Base-by-base conservation (phyloP, 2,329 filamentous ascomycete species). In the Penicillium hesseltinei region DNA sequence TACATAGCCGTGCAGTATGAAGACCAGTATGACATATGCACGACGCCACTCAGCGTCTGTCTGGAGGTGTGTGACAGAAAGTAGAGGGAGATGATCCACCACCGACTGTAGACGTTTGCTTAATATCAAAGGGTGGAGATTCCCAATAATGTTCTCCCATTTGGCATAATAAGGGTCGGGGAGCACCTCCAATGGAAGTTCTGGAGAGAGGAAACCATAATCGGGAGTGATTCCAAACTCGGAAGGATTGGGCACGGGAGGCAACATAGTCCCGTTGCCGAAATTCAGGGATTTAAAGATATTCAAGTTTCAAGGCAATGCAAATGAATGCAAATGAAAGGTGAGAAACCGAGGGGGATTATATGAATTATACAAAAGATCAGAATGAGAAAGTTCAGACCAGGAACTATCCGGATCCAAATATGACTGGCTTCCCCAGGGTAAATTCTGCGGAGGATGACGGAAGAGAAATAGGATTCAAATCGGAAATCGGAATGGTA, bases 151-250 rank as follows among this genome's bases (percentile, higher is more conserved):
- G 45, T 88, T 85, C 77, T 99, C 94, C 94, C 94, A 99, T 71
- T 91, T 91, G 74, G 90, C 88, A 77, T 97, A 99, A 80, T 97
- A 97, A 3, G 89, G 84, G 70, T 97, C 90, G 10, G 92, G 89
- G 15, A 99, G 85, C 54, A 85, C 80, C 60, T 90, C 87, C 62
- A 97, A 81, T 42, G 94, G 94, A 36, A 89, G 78, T 62, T 91
- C 86, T 61, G 89, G 81, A 2, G 94, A 92, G 53, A 99, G 84
- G 78, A 99, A 99, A 69, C 94, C 94, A 77, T 91, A 86, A 56
- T 86, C 68, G 11, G 76, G 69, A 27, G 78, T 78, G 53, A 81
- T 73, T 76, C 89, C 90, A 78, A 95, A 96, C 75, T 95, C 88
- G 73, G 85, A 82, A 57, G 90, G 82, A 46, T 67, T 69, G 9